Evolutionary conservation across 371 early-diverging fungal genomes (phyloP).

Genomic region (Lichtheimia ornata): DNA sequence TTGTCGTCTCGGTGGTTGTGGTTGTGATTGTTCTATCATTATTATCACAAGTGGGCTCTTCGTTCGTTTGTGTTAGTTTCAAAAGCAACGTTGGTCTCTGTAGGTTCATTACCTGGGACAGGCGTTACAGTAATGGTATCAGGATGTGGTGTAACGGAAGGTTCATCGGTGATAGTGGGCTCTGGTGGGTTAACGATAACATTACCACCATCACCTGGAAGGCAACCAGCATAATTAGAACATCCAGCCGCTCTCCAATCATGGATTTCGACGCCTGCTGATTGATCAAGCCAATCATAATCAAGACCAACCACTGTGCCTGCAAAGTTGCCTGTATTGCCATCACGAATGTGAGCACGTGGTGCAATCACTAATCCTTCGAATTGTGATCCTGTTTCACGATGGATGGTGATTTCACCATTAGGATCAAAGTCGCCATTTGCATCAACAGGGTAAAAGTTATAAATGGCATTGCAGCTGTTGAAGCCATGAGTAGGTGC

Average conservation of each 20-base stretch:
- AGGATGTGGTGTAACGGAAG: too few species aligned
- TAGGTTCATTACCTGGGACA: too few species aligned
- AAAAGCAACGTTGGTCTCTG: too few species aligned
- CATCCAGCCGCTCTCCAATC: conserved; percentile 10
- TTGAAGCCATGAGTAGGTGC: conserved; percentile 5
- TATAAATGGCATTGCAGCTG: conserved; percentile 14
- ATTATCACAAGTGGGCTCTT: too few species aligned
- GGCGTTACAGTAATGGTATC: too few species aligned
- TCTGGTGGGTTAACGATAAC: too few species aligned
- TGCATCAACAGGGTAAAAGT: conserved; percentile 20
- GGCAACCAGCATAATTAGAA: conserved; percentile 13
- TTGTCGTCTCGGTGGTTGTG: too few species aligned
- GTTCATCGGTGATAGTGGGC: too few species aligned
- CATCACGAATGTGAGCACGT: conserved; percentile 18
- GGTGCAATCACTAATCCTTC: conserved; percentile 22
- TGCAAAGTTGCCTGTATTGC: conserved; percentile 24
- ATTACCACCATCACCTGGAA: conserved; percentile 1
- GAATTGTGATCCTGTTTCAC: conserved; percentile 17
- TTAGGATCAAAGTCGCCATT: conserved; percentile 3
- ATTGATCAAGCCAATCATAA: conserved; percentile 14
- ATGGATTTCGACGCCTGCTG: conserved; percentile 13
- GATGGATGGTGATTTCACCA: conserved; percentile 8
- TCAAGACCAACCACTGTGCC: conserved; percentile 17
- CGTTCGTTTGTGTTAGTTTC: too few species aligned
- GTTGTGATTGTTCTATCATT: too few species aligned